A percentile compares a stretch with the other conserved stretches of the same genome.
These are phyloP conservation scores for Auricularia sp. DNA, from an alignment of 768 basidiomycete genomes.

Conservation along the genomic window DNA sequence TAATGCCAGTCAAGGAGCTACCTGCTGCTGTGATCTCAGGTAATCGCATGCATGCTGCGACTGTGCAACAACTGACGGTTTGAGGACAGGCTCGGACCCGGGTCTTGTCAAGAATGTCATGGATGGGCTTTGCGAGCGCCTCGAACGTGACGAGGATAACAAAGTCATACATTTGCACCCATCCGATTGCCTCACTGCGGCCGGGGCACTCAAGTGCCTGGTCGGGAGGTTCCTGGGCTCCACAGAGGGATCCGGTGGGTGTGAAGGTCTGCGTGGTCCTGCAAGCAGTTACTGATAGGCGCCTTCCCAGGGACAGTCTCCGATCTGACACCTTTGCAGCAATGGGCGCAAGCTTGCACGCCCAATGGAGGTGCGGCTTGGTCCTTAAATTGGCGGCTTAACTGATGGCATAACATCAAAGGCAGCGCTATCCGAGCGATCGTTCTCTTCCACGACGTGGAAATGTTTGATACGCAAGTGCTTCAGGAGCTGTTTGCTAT, in stretches of 20 bases:
- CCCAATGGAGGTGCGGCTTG: slow-evolving; percentile 27
- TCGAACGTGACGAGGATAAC: slow-evolving; percentile 9
- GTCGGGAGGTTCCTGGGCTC: slow-evolving; percentile 43
- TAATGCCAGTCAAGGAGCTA: slow-evolving; percentile 50
- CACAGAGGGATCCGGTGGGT: slow-evolving; percentile 16
- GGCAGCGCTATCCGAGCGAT: slow-evolving; percentile 33
- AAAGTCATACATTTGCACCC: slow-evolving; percentile 44
- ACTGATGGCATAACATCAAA: slow-evolving; percentile 1
- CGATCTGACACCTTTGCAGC: slow-evolving; percentile 50
- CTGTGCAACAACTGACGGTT: background rate
- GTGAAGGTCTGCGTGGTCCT: background rate
- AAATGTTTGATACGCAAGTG: slow-evolving; percentile 52
- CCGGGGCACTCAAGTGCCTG: slow-evolving; percentile 44
- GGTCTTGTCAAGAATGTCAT: slow-evolving; percentile 39
- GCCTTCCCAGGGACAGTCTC: slow-evolving; percentile 38
- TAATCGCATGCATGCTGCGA: slow-evolving; percentile 19
- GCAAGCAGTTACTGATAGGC: no score
- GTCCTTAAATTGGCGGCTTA: slow-evolving; percentile 5
- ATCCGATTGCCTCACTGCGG: slow-evolving; percentile 44
- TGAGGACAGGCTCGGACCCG: slow-evolving; percentile 25
- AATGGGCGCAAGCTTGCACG: slow-evolving; percentile 45
- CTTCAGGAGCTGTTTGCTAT: slow-evolving; percentile 64
- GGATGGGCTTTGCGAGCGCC: slow-evolving; percentile 30
- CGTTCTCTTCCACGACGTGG: slow-evolving; percentile 63
- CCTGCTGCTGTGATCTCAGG: slow-evolving; percentile 51